phyloP scores from a whole-genome alignment of 192 early-diverging fungal genomes.

The Coemansia sp. region DNA sequence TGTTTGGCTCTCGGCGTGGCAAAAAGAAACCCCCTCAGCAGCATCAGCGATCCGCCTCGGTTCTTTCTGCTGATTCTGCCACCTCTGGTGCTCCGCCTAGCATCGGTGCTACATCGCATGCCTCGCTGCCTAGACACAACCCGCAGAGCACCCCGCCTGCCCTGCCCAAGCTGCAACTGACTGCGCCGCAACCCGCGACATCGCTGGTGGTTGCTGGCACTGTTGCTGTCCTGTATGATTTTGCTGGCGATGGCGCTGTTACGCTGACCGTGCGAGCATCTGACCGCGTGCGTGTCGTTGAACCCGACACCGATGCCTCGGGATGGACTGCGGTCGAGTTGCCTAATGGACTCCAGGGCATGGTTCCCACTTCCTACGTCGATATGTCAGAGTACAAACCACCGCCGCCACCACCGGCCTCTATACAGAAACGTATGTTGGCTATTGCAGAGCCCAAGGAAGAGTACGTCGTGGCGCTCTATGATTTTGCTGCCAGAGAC shows the following conservation, averaged over 20 bases:
- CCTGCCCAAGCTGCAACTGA: not conserved
- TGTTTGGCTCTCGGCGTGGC: conserved; percentile 37
- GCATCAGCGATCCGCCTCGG: conserved; percentile 27
- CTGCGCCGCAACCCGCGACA: not conserved
- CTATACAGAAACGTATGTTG: not conserved
- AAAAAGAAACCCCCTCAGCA: conserved; percentile 8
- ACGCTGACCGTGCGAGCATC: conserved; percentile 29
- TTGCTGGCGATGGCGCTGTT: conserved; percentile 33
- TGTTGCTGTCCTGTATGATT: conserved; percentile 29
- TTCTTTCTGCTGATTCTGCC: conserved; percentile 11
- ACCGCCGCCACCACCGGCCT: not conserved
- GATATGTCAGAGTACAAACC: conserved; percentile 22
- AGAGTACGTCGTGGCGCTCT: conserved; percentile 29
- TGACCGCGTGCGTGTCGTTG: conserved; percentile 30
- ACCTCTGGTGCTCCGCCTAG: not conserved
- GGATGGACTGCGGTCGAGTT: conserved; percentile 28
- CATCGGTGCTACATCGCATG: not conserved
- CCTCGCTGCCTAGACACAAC: not conserved
- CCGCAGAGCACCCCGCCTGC: not conserved
- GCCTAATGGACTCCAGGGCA: conserved; percentile 22
- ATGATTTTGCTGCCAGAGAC: conserved; percentile 30
- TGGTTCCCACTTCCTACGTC: conserved; percentile 45
- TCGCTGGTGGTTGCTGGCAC: not conserved
- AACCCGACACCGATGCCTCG: conserved; percentile 24
- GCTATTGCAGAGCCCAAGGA: not conserved